Evolutionary conservation across 805 yeast genomes (phyloP).

Genomic region (Kregervanrija fluxuum): DNA sequence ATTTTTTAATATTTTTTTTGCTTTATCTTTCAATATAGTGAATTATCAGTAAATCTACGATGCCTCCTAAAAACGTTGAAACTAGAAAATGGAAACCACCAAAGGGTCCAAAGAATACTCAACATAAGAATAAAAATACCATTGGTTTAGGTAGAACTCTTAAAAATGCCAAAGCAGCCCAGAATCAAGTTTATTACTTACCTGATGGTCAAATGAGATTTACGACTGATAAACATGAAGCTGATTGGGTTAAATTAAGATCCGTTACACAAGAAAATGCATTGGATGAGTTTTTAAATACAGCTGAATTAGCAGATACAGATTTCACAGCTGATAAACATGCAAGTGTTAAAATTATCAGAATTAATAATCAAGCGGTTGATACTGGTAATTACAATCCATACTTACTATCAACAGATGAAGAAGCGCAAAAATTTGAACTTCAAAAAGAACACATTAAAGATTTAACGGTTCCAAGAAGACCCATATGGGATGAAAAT

Average conservation of each 20-base stretch:
- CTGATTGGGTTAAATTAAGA: constrained; percentile 81
- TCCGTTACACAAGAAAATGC: constrained; percentile 94
- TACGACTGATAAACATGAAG: constrained; percentile 79
- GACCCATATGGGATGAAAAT: constrained; percentile 76
- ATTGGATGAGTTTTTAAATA: constrained; percentile 86
- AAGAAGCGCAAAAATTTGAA: constrained; percentile 51
- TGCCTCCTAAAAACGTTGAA: constrained; percentile 20
- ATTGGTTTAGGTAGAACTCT: constrained; percentile 84
- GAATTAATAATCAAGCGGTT: constrained; percentile 67
- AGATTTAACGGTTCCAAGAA: constrained; percentile 78
- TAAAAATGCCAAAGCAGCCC: constrained; percentile 62
- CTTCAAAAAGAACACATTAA: constrained; percentile 62
- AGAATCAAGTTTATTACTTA: constrained; percentile 59
- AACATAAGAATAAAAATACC: constrained; percentile 72
- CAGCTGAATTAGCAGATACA: constrained; percentile 93
- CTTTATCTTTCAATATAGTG: neutral
- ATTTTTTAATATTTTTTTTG: neutral
- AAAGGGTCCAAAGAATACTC: constrained; percentile 87
- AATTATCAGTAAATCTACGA: neutral
- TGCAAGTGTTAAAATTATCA: constrained; percentile 76
- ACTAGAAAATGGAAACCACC: constrained; percentile 81
- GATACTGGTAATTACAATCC: constrained; percentile 47
- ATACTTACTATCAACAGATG: constrained; percentile 57
- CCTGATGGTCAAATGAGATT: constrained; percentile 89
- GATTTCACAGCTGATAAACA: constrained; percentile 91